Percentiles rank a stretch among this genome's conserved stretches.
phyloP scores from a whole-genome alignment of 2,329 filamentous ascomycete species.

The Grosmannia clavigera region DNA sequence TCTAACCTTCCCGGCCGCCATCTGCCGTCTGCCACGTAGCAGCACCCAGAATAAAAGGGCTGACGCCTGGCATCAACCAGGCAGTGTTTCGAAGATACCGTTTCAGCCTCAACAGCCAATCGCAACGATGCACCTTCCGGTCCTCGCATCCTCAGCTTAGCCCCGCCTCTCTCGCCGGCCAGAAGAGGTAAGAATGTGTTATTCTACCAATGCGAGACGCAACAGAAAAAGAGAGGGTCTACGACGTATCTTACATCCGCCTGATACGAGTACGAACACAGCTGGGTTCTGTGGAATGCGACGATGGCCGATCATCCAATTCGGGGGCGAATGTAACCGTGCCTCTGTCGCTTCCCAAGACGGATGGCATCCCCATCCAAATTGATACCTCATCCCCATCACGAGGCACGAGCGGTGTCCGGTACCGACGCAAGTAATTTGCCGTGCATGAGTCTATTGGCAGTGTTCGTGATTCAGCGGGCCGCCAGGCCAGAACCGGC shows the following conservation, averaged over 20 bases:
- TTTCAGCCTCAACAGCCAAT: background rate
- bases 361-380: background rate
- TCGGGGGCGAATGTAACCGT: background rate
- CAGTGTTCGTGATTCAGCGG: background rate
- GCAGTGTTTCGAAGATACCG: background rate
- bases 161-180: background rate
- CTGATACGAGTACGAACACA: too few species aligned
- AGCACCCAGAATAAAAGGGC: background rate
- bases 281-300: background rate
- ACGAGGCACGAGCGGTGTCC: background rate
- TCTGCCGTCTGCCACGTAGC: background rate
- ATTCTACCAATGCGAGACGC: background rate
- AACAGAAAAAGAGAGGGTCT: too few species aligned
- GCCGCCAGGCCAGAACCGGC: background rate
- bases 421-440: background rate
- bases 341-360: background rate
- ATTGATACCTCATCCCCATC: background rate
- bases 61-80: background rate
- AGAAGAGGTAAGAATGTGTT: too few species aligned
- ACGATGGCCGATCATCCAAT: background rate
- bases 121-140: background rate
- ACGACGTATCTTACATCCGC: too few species aligned
- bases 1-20: background rate
- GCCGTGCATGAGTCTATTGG: slow-evolving; percentile 1
- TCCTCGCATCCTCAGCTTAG: background rate